Base-by-base conservation (phyloP, 2,329 filamentous ascomycete species). In the Fusarium miscanthi region DNA sequence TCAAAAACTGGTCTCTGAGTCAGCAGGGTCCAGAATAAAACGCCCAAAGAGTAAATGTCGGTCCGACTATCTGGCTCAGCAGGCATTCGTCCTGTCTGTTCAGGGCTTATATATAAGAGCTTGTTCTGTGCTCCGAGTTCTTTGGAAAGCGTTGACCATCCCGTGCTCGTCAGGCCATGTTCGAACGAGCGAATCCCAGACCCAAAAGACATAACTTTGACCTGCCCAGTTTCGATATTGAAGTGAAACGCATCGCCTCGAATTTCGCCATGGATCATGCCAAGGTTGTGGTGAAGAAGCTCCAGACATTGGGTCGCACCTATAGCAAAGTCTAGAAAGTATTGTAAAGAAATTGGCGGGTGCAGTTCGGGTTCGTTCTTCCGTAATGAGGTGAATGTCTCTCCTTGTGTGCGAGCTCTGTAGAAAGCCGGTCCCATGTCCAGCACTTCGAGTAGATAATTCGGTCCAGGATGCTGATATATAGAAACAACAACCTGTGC, bases 51-150 rank as follows among this genome's bases (percentile, higher is more conserved):
- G 83, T 98, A 98, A 37, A 98, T 97, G 81, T 98, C 95, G 21
- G 95, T 98, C 43, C 95, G 89, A 46, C 89, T 93, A 81, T 98
- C 95, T 3, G 95, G 95, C 80, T 98, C 95, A 7, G 93, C 94
- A 6, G 94, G 93, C 88, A 98, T 92, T 25, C 95, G 91, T 19
- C 95, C 95, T 5, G 95, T 98, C 84, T 98, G 95, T 79, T 98
- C 95, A 0, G 95, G 95, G 51, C 94, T 95, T 79, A 98, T 97
- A 79, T 94, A 98, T 57, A 95, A 90, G 25, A 98, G 85, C 81
- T 97, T 97, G 78, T 95, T 92, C 82, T 94, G 94, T 43, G 94
- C 93, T 5, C 95, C 95, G 12, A 94, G 83, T 80, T 98, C 93
- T 66, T 92, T 92, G 17, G 93, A 95, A 14, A 98, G 83, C 2